Evolutionary conservation across 257 asterid species (phyloP), one percentile per base, ranked within the genome.

Genomic region (Gentiana macrophylla): DNA sequence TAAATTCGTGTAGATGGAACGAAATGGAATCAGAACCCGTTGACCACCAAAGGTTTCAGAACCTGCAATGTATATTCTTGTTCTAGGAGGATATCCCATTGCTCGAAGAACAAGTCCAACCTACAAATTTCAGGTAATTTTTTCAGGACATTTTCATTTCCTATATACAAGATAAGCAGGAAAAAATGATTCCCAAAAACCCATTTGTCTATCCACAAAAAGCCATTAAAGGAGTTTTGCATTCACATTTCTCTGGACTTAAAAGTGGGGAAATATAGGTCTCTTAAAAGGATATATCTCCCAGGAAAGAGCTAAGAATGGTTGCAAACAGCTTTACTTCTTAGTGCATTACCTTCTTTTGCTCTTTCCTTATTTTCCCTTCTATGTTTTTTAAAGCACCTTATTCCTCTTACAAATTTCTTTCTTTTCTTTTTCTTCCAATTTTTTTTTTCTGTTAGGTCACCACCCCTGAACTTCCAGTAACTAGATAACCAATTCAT

Each of bases 41-140:
- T 88, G 97, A 57, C 99, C 97, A 54, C 99, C 99, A 68, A 92
- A 92, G 61, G 72, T 74, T 82, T 92, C 99, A 62, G 99, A 88
- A 79, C 97, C 99, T 66, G 97, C 83, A 74, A 92, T 60, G 75
- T 78, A 92, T 61, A 92, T 85, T 74, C 94, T 77, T 65, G 97
- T 92, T 73, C 86, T 75, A 37, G 94, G 84, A 74, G 97, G 94
- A 77, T 92, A 92, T 57, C 95, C 97, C 93, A 92, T 50, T 50
- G 99, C 89, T 66, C 94, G 91, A 67, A 92, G 95, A 62, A 92
- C 83, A 65, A 92, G 83, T 37, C 99, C 97, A 59, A 88, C 95
- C 99, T 92, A 72, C 47, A 41, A 41, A 41, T 41, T 41, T 3
- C 46, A 41, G 6, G 24, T 24, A 24, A 24, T 24, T 24, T 24